Percentiles rank a stretch among this genome's conserved stretches.
These are phyloP conservation scores for Colletotrichum simmondsii DNA, from an alignment of 2,329 filamentous ascomycete genomes.

Conservation along the genomic window DNA sequence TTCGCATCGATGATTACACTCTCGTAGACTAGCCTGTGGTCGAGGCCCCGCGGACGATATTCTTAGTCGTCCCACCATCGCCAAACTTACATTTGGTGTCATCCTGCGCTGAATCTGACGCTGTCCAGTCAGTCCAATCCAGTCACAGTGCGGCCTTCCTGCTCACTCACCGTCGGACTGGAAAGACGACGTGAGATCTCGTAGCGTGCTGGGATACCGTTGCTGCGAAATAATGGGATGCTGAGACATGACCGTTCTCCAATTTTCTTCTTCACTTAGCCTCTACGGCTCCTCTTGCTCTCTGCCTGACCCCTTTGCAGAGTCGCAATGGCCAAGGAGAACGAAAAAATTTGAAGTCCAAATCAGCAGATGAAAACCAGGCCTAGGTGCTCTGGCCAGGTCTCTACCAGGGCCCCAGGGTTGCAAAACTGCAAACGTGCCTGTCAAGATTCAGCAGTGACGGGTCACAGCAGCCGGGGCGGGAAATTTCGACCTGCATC, in stretches of 20 bases:
- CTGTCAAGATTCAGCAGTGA: slow-evolving; percentile 10
- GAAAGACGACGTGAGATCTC: slow-evolving; percentile 9
- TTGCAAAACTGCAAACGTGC: background rate
- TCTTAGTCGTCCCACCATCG: slow-evolving; percentile 24
- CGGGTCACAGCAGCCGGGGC: slow-evolving; percentile 16
- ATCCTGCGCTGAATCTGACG: slow-evolving; percentile 14
- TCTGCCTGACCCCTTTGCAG: slow-evolving; percentile 11
- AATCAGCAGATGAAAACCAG: slow-evolving; percentile 8
- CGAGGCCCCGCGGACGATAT: slow-evolving; percentile 4
- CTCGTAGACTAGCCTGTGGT: slow-evolving; percentile 11
- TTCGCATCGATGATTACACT: slow-evolving; percentile 1
- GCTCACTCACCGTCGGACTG: slow-evolving; percentile 1
- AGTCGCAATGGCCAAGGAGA: slow-evolving; percentile 8
- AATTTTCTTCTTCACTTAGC: background rate
- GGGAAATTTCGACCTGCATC: slow-evolving; percentile 31
- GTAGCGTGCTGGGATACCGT: slow-evolving; percentile 17
- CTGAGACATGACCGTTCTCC: slow-evolving; percentile 19
- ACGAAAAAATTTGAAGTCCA: slow-evolving; percentile 1
- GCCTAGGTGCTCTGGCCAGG: slow-evolving; percentile 7
- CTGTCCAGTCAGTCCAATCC: background rate
- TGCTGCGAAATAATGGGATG: slow-evolving; percentile 19
- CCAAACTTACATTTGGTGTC: slow-evolving; percentile 19
- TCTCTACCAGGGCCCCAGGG: background rate
- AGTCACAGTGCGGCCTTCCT: slow-evolving; percentile 9
- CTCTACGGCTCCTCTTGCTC: background rate